These are phyloP conservation scores for Phaeosphaeria sp. DNA, from an alignment of 2,329 filamentous ascomycete genomes.

Conservation along the genomic window DNA sequence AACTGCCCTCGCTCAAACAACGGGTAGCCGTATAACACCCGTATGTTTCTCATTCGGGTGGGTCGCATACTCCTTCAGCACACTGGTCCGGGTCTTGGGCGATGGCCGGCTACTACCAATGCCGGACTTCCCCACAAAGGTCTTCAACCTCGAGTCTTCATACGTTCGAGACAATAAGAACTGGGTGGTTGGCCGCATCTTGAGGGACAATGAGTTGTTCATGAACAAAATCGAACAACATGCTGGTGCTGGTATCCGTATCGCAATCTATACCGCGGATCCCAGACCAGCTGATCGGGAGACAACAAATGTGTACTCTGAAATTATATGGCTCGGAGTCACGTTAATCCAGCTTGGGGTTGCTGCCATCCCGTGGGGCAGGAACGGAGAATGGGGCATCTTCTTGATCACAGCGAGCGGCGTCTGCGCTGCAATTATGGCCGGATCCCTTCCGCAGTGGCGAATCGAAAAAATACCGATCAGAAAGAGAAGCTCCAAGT, in stretches of 20 bases:
- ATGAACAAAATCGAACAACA: not conserved
- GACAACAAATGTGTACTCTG: too few relatives aligned
- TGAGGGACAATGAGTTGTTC: not conserved
- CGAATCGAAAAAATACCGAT: not conserved
- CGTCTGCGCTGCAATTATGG: not conserved
- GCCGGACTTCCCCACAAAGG: not conserved
- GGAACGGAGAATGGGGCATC: not conserved
- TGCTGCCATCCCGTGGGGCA: not conserved
- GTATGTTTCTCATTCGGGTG: slow-evolving; percentile 52
- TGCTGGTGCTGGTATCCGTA: not conserved
- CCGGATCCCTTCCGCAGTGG: not conserved
- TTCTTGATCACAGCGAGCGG: not conserved
- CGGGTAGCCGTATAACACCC: slow-evolving; percentile 35
- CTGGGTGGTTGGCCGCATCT: not conserved
- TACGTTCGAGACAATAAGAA: not conserved
- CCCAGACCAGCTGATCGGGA: too few relatives aligned
- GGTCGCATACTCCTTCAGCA: slow-evolving; percentile 40
- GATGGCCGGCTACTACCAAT: not conserved
- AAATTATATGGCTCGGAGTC: not conserved
- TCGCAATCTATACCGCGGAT: too few relatives aligned
- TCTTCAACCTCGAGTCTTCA: not conserved
- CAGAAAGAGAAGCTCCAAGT: not conserved
- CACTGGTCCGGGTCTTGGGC: not conserved
- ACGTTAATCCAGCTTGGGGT: not conserved
- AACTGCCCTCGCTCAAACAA: slow-evolving; percentile 44